Percentiles rank a stretch among this genome's conserved stretches.
Conservation (phyloP, 2,329 filamentous ascomycete species). For the Alternaria burnsii region DNA sequence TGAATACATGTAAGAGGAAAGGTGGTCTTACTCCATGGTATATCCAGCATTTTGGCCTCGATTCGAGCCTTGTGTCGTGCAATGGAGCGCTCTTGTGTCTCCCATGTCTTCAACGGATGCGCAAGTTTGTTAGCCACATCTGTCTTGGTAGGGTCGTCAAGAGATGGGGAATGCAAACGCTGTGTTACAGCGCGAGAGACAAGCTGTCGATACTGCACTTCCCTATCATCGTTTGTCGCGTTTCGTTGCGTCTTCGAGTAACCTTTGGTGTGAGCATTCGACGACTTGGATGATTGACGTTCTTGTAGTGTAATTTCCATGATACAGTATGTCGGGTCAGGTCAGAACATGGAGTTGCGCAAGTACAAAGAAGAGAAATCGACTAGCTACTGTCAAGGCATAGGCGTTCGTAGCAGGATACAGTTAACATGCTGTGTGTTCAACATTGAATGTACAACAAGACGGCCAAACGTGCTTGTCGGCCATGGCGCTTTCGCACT, state of each 20-base stretch:
- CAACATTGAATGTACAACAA: constrained; percentile 6
- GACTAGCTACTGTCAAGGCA: not conserved
- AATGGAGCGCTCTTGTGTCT: not conserved
- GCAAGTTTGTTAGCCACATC: not conserved
- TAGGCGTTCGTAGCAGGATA: constrained; percentile 3
- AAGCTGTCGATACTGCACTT: constrained; percentile 26
- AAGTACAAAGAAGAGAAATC: not conserved
- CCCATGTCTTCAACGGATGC: not conserved
- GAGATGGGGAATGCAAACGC: constrained; percentile 20
- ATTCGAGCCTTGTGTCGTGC: not conserved
- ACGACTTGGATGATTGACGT: not conserved
- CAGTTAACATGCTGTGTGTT: not conserved
- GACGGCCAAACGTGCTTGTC: not conserved
- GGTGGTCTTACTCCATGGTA: constrained; percentile 1
- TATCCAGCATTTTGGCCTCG: not conserved
- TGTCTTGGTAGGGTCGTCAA: not conserved
- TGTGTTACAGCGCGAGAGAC: constrained; percentile 27
- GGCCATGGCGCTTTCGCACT: not conserved
- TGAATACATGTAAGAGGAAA: not conserved
- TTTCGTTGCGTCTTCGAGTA: not conserved
- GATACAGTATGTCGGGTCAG: too few relatives aligned
- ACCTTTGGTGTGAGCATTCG: not conserved
- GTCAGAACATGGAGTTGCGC: not conserved
- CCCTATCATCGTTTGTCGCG: not conserved
- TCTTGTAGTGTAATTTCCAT: not conserved